Conservation (phyloP, 257 asterid genomes). For the Solanum sejunctum region DNA sequence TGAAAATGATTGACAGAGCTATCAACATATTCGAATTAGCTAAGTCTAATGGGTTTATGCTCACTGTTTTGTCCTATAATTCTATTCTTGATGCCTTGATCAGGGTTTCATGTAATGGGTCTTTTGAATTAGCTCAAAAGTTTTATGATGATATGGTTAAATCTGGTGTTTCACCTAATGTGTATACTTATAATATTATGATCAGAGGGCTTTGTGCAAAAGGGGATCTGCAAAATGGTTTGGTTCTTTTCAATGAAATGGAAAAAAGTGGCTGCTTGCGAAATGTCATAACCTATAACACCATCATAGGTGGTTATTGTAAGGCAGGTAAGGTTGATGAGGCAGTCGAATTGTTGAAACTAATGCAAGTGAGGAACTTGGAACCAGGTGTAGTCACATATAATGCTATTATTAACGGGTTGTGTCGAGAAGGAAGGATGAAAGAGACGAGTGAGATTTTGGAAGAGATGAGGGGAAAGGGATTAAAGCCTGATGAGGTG, state of each 20-base stretch:
- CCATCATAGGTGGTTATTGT: conserved; percentile 56
- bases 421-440: conserved; percentile 67
- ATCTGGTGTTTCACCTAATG: conserved; percentile 57
- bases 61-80: conserved; percentile 60
- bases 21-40: conserved; percentile 31
- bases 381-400: conserved; percentile 65
- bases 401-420: conserved; percentile 60
- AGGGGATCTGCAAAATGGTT: conserved; percentile 36
- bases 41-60: conserved; percentile 66
- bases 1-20: conserved; percentile 64
- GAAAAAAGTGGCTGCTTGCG: conserved; percentile 55
- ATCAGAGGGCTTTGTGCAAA: conserved; percentile 58
- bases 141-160: conserved; percentile 42
- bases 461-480: conserved; percentile 43
- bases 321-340: conserved; percentile 37
- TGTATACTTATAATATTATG: conserved; percentile 64
- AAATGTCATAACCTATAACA: conserved; percentile 68
- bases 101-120: conserved; percentile 23
- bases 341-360: conserved; percentile 27
- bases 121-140: conserved; percentile 26
- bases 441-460: conserved; percentile 42
- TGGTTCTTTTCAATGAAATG: conserved; percentile 41
- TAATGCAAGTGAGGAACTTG: conserved; percentile 46
- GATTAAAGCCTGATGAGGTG: conserved; percentile 64
- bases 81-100: conserved; percentile 56